Percentiles rank a stretch among this genome's conserved stretches.
Conservation (phyloP, 2,329 filamentous ascomycete genomes). For the Xylaria sp. region DNA sequence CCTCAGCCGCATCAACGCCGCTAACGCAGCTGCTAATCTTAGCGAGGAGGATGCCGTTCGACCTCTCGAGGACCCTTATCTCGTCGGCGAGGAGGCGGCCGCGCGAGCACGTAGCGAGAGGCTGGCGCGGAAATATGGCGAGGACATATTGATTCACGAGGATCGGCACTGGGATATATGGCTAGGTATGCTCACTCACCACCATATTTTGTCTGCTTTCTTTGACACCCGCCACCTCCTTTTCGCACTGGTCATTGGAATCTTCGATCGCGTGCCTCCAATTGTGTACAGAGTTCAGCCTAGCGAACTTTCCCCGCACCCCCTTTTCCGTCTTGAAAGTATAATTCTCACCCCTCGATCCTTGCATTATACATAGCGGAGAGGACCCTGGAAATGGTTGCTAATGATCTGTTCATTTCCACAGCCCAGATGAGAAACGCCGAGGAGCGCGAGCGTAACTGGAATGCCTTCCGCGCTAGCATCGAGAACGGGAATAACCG, state of each 20-base stretch:
- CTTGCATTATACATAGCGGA: not conserved
- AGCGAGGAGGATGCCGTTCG: conserved; percentile 49
- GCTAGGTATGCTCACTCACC: conserved; percentile 59
- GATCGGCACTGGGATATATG: conserved; percentile 71
- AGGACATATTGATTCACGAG: conserved; percentile 66
- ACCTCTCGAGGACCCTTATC: conserved; percentile 73
- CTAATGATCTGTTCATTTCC: not conserved
- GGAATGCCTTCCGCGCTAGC: conserved; percentile 57
- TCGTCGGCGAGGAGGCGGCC: conserved; percentile 75
- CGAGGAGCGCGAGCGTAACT: conserved; percentile 63
- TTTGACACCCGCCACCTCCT: not conserved
- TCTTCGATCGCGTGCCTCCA: not conserved
- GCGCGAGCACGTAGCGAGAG: conserved; percentile 66
- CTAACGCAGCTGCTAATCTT: conserved; percentile 32
- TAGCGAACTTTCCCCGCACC: conserved; percentile 5
- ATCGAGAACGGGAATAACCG: conserved; percentile 50
- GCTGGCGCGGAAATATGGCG: conserved; percentile 65
- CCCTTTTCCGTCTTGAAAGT: not conserved
- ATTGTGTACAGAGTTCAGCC: not conserved
- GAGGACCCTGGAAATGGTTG: not conserved
- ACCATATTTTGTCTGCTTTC: not conserved
- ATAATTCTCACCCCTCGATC: not conserved
- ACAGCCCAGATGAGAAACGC: conserved; percentile 63
- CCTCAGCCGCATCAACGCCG: conserved; percentile 43
- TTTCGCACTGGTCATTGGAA: not conserved